Conservation (phyloP, 495 filamentous ascomycete species). For the Parmelia sp. region DNA sequence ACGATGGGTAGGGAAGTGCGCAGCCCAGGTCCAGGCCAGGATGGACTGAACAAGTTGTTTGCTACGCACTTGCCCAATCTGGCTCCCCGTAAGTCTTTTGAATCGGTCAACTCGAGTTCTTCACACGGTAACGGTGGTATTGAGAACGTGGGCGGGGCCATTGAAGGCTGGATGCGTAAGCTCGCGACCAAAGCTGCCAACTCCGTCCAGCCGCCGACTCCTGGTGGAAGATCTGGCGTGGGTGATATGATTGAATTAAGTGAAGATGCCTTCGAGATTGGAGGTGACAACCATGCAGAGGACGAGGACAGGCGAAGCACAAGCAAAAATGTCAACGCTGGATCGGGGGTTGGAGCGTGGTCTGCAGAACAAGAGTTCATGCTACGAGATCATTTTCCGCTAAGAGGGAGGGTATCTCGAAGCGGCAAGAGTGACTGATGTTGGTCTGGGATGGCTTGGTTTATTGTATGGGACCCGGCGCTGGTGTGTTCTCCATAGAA, state of each 20-base stretch:
- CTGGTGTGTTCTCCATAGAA: not conserved
- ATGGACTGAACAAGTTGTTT: constrained; percentile 73
- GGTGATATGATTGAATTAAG: constrained; percentile 84
- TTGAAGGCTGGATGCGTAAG: constrained; percentile 85
- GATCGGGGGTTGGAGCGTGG: constrained; percentile 9
- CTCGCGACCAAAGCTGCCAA: constrained; percentile 57
- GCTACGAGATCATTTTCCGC: constrained; percentile 31
- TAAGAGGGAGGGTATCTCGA: constrained; percentile 22
- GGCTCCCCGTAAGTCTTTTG: constrained; percentile 45
- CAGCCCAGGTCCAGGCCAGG: constrained; percentile 70
- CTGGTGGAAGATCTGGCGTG: constrained; percentile 35
- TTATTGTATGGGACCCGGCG: not conserved
- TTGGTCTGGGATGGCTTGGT: not conserved
- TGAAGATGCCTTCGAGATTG: constrained; percentile 40
- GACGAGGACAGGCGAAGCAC: not conserved
- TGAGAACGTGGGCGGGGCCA: constrained; percentile 74
- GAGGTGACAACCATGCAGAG: constrained; percentile 11
- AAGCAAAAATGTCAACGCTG: constrained; percentile 2
- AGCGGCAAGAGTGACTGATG: constrained; percentile 13
- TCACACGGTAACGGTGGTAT: constrained; percentile 46
- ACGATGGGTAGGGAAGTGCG: constrained; percentile 62
- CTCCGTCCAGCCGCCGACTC: constrained; percentile 30
- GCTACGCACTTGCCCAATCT: constrained; percentile 69
- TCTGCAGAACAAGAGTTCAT: constrained; percentile 36
- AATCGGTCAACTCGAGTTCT: constrained; percentile 39